Percentiles rank a stretch among this genome's conserved stretches.
Evolutionary conservation across 169 alveolate genomes (phyloP).

Genomic region (Plasmodium inui): DNA sequence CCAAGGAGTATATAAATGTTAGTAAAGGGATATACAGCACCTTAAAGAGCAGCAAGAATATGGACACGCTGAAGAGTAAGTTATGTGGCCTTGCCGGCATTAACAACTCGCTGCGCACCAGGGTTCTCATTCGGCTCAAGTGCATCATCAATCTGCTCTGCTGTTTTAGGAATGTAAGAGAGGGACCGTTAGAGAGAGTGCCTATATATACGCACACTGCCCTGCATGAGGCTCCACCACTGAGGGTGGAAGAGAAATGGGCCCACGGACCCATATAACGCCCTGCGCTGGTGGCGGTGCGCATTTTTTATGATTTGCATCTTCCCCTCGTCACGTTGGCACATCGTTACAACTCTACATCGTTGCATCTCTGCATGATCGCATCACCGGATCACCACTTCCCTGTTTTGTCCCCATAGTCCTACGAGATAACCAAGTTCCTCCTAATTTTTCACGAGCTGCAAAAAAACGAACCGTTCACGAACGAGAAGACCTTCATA

Average conservation of each 20-base stretch:
- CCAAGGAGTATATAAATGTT: constrained; percentile 57
- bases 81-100: constrained; percentile 15
- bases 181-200: background rate
- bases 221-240: background rate
- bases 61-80: constrained; percentile 32
- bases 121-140: constrained; percentile 21
- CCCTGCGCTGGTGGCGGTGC: background rate
- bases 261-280: background rate
- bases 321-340: background rate
- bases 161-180: constrained; percentile 59
- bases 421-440: constrained; percentile 55
- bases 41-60: constrained; percentile 28
- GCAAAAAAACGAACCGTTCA: constrained; percentile 56
- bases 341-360: background rate
- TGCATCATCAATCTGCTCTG: constrained; percentile 55
- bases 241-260: background rate
- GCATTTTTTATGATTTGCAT: background rate
- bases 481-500: constrained; percentile 62
- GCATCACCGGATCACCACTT: background rate
- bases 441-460: constrained; percentile 36
- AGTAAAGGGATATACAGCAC: constrained; percentile 42
- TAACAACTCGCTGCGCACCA: constrained; percentile 19
- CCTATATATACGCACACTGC: background rate
- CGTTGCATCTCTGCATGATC: background rate
- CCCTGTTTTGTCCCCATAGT: constrained; percentile 2